Base-by-base conservation (phyloP, 257 asterid species). In the Gynochthodes officinalis region DNA sequence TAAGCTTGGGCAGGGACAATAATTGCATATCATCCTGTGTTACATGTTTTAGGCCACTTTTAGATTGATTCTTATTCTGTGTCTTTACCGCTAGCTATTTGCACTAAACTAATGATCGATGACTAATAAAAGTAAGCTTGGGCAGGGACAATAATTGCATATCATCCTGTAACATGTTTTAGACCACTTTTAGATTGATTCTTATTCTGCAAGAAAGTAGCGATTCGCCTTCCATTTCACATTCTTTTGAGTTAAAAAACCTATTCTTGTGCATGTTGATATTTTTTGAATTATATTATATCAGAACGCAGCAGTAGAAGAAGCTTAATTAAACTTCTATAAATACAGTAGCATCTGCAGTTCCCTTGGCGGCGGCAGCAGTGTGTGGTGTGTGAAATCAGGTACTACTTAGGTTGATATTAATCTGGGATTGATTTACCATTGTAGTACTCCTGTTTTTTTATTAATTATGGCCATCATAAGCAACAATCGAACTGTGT, bases 381-480 rank as follows among this genome's bases (percentile, higher is more conserved):
- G 15, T 25, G 63, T 57, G 35, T 57, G 63, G 39, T 3, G 63
- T 57, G 63, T 57, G 64, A 59, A 28, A 32, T 28, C 14, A 59
- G 30, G 63, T 13, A n/a, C n/a, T n/a, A n/a, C n/a, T n/a, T n/a
- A n/a, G n/a, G n/a, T n/a, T n/a, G n/a, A n/a, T n/a, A n/a, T n/a
- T n/a, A n/a, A n/a, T n/a, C n/a, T n/a, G n/a, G n/a, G n/a, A n/a
- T n/a, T n/a, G n/a, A n/a, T n/a, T n/a, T n/a, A n/a, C n/a, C n/a
- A n/a, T n/a, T n/a, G n/a, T n/a, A n/a, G n/a, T n/a, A n/a, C n/a
- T n/a, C n/a, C n/a, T n/a, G n/a, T n/a, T n/a, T n/a, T n/a, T 42
- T 4, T 42, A 42, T 42, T 0, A 13, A 9, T 2, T 8, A 80
- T 80, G 84, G 74, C 73, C 1, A 62, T 76, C 46, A 74, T 25